phyloP scores from a whole-genome alignment of 1,284 basidiomycete genomes.

The Boletellus deceptivus region DNA sequence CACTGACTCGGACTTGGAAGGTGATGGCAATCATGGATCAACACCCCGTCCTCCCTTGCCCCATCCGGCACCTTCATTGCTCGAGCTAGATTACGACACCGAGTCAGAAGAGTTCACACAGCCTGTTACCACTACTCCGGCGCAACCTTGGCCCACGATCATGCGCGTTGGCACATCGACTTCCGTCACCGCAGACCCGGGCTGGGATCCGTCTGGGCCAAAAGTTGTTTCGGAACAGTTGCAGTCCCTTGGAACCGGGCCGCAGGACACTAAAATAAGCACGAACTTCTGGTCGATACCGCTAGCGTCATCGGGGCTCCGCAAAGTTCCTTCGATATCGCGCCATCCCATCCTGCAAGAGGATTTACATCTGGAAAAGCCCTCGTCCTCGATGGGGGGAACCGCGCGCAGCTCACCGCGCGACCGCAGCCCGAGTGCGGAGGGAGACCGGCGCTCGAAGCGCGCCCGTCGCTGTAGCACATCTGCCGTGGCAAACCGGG shows the following conservation, averaged over 20 bases:
- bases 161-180: slow-evolving; percentile 2
- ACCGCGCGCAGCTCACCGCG: slow-evolving; percentile 1
- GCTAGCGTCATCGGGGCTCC: background rate
- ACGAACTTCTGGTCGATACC: slow-evolving; percentile 10
- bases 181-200: slow-evolving; percentile 8
- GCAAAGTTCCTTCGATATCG: slow-evolving; percentile 3
- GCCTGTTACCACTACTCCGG: slow-evolving; percentile 1
- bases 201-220: background rate
- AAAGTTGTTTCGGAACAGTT: background rate
- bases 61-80: slow-evolving; percentile 18
- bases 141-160: slow-evolving; percentile 13
- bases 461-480: slow-evolving; percentile 19
- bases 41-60: slow-evolving; percentile 17
- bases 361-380: slow-evolving; percentile 15
- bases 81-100: slow-evolving; percentile 21
- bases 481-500: slow-evolving; percentile 12
- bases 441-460: slow-evolving; percentile 28
- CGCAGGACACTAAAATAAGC: slow-evolving; percentile 14
- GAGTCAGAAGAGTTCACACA: slow-evolving; percentile 15
- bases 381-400: slow-evolving; percentile 3
- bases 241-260: slow-evolving; percentile 5
- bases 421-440: slow-evolving; percentile 20
- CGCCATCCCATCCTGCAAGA: background rate
- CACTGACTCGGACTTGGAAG: slow-evolving; percentile 18
- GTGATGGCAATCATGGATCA: slow-evolving; percentile 26